phyloP scores from a whole-genome alignment of 2,329 filamentous ascomycete genomes.

The Penicillium occitanis region DNA sequence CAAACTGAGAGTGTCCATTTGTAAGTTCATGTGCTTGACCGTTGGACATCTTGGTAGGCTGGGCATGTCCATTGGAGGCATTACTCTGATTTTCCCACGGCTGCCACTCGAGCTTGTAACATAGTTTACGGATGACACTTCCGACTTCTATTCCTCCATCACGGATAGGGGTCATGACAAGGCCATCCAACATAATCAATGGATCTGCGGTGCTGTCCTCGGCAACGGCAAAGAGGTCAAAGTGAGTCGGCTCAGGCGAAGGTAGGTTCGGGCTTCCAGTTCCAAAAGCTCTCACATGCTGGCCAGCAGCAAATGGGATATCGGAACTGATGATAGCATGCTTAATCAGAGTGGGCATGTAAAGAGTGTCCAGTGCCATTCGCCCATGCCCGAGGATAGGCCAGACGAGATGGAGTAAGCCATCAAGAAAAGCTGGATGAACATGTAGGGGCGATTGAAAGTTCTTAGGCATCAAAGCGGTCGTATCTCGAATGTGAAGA shows the following conservation, averaged over 20 bases:
- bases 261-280: slow-evolving; percentile 15
- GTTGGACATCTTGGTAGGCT: neutral
- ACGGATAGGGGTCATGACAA: slow-evolving; percentile 30
- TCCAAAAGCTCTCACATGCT: slow-evolving; percentile 25
- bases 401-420: slow-evolving; percentile 32
- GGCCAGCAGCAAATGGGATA: slow-evolving; percentile 23
- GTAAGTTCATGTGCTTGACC: neutral
- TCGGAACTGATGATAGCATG: slow-evolving; percentile 27
- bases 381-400: slow-evolving; percentile 35
- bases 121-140: slow-evolving; percentile 23
- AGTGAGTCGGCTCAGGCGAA: slow-evolving; percentile 16
- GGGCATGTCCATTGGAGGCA: neutral
- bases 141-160: slow-evolving; percentile 20
- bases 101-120: slow-evolving; percentile 30
- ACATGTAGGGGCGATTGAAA: slow-evolving; percentile 48
- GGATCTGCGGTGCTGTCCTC: slow-evolving; percentile 23
- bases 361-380: slow-evolving; percentile 33
- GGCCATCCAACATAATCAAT: slow-evolving; percentile 26
- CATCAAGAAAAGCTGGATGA: slow-evolving; percentile 51
- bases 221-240: slow-evolving; percentile 23
- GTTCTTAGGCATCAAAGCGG: slow-evolving; percentile 46
- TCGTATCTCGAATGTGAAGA: slow-evolving; percentile 47
- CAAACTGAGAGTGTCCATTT: neutral
- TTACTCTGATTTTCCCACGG: slow-evolving; percentile 20
- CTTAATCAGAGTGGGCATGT: slow-evolving; percentile 37